phyloP scores from a whole-genome alignment of 768 basidiomycete genomes.

The Hysterangium stoloniferum region DNA sequence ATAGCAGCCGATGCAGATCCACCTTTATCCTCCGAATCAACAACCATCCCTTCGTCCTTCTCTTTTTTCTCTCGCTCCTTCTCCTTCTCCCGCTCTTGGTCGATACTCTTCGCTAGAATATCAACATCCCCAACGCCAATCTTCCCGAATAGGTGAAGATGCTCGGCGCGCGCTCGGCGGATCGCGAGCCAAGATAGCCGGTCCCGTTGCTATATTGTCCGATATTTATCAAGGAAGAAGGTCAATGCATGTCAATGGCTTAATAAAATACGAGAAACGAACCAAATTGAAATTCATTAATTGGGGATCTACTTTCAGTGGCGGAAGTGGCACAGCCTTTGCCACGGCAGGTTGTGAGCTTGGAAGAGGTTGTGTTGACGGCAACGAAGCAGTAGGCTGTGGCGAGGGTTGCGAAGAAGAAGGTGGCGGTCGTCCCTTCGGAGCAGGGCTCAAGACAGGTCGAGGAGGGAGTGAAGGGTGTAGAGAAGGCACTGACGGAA shows the following conservation, averaged over 20 bases:
- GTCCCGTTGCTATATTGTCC: slow-evolving; percentile 64
- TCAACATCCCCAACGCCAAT: slow-evolving; percentile 74
- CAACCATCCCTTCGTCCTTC: too few species aligned
- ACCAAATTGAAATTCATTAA: slow-evolving; percentile 60
- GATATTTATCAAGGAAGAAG: too few species aligned
- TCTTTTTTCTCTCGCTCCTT: slow-evolving; percentile 31
- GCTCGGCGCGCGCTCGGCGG: slow-evolving; percentile 62
- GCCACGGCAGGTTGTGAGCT: slow-evolving; percentile 15
- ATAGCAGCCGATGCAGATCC: too few species aligned
- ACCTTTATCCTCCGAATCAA: too few species aligned
- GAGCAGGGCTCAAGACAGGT: slow-evolving; percentile 38
- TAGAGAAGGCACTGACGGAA: slow-evolving; percentile 31
- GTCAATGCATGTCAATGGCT: background rate
- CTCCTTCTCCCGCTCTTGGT: slow-evolving; percentile 28
- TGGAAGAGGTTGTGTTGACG: background rate
- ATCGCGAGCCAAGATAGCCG: slow-evolving; percentile 77
- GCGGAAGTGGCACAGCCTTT: slow-evolving; percentile 10
- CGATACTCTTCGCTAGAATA: slow-evolving; percentile 31
- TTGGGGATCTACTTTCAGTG: slow-evolving; percentile 36
- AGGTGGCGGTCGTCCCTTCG: slow-evolving; percentile 26
- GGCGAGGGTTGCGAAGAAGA: slow-evolving; percentile 21
- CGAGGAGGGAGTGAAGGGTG: slow-evolving; percentile 71
- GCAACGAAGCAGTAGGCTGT: slow-evolving; percentile 16
- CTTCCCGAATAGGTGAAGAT: slow-evolving; percentile 73
- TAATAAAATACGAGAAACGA: slow-evolving; percentile 8